These are phyloP conservation scores for Jaenimonas drosophilae DNA, from an alignment of 208 protist genomes.

Conservation along the genomic window DNA sequence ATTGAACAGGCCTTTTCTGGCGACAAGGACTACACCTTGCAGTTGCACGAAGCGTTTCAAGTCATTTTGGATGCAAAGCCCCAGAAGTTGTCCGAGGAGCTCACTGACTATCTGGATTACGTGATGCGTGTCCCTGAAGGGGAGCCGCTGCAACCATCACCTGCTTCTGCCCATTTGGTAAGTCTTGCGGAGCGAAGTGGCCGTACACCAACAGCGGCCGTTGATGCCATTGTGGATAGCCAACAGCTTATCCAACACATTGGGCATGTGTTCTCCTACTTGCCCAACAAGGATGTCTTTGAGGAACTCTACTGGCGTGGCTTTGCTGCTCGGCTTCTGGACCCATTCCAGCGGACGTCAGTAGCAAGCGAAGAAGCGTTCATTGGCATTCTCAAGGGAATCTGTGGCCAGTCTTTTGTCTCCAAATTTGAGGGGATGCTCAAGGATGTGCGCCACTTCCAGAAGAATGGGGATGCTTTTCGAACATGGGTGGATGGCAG, in stretches of 20 bases:
- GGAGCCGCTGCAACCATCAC: slow-evolving; percentile 7
- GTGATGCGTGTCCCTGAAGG: slow-evolving; percentile 54
- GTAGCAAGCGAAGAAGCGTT: slow-evolving; percentile 87
- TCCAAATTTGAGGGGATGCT: slow-evolving; percentile 96
- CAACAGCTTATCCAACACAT: slow-evolving; percentile 35
- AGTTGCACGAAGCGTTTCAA: slow-evolving; percentile 86
- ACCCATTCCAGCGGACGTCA: slow-evolving; percentile 54
- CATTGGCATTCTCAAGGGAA: slow-evolving; percentile 87
- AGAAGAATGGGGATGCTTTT: too few relatives aligned
- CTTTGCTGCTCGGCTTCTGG: slow-evolving; percentile 89
- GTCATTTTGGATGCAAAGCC: slow-evolving; percentile 74
- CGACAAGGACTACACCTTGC: slow-evolving; percentile 47
- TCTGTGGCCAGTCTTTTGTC: slow-evolving; percentile 91
- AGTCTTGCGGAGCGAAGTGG: too few relatives aligned
- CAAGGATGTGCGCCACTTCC: slow-evolving; percentile 26
- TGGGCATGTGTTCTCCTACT: slow-evolving; percentile 77
- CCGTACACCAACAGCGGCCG: too few relatives aligned
- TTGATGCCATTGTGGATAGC: too few relatives aligned
- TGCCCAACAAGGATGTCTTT: slow-evolving; percentile 93
- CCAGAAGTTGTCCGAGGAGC: slow-evolving; percentile 85
- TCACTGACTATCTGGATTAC: slow-evolving; percentile 87
- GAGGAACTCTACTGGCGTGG: slow-evolving; percentile 95
- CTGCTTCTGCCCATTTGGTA: too few relatives aligned
- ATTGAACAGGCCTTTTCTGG: slow-evolving; percentile 35
- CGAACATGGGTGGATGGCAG: too few relatives aligned